Conservation (phyloP, 495 filamentous ascomycete species). For the Penicilliopsis zonata region DNA sequence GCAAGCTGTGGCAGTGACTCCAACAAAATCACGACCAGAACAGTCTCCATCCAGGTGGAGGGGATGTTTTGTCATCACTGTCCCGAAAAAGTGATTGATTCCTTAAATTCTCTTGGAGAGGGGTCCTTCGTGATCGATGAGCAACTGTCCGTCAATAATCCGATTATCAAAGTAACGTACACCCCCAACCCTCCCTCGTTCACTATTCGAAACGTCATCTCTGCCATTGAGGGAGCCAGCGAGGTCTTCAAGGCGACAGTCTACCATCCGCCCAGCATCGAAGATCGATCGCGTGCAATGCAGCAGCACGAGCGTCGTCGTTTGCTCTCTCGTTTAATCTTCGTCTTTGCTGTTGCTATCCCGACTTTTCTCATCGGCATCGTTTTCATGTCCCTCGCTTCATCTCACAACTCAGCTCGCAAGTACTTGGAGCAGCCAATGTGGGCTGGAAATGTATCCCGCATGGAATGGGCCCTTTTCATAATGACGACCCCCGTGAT, state of each 20-base stretch:
- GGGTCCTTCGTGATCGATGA: conserved; percentile 33
- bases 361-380: conserved; percentile 87
- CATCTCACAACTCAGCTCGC: conserved; percentile 39
- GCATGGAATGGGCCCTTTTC: conserved; percentile 73
- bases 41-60: conserved; percentile 54
- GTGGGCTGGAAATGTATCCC: conserved; percentile 62
- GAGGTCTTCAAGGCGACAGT: conserved; percentile 52
- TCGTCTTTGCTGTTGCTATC: conserved; percentile 64
- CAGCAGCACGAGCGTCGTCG: conserved; percentile 49
- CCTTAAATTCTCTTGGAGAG: conserved; percentile 38
- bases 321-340: conserved; percentile 50
- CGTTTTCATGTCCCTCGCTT: conserved; percentile 77
- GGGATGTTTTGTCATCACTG: conserved; percentile 89
- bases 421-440: conserved; percentile 53
- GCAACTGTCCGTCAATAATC: conserved; percentile 37
- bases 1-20: conserved; percentile 1
- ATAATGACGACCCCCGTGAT: conserved; percentile 83
- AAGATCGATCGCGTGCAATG: conserved; percentile 68
- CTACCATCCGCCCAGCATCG: conserved; percentile 72
- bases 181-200: conserved; percentile 52
- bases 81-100: conserved; percentile 44
- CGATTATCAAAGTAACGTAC: conserved; percentile 63
- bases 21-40: conserved; percentile 29
- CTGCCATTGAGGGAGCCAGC: conserved; percentile 51
- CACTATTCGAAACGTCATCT: conserved; percentile 66